Percentiles rank a stretch among this genome's conserved stretches.
phyloP scores from a whole-genome alignment of 345 rosid genomes.

The Limnanthes douglasii region DNA sequence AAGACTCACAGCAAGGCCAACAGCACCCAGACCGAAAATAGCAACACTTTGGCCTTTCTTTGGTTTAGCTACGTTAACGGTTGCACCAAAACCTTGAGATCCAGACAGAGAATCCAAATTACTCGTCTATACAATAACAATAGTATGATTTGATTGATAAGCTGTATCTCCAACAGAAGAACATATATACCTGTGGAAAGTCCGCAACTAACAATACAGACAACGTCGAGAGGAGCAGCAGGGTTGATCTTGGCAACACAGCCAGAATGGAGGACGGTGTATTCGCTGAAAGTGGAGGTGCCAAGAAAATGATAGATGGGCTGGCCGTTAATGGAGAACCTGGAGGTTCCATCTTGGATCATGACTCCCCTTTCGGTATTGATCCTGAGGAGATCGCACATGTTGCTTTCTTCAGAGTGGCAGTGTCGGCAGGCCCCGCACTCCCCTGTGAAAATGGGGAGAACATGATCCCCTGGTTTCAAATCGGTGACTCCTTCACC shows the following conservation, averaged over 20 bases:
- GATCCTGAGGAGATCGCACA: conserved; percentile 79
- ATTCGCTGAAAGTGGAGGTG: conserved; percentile 69
- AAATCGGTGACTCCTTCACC: conserved; percentile 75
- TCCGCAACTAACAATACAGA: conserved; percentile 64
- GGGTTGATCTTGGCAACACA: conserved; percentile 66
- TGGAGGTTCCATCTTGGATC: conserved; percentile 51
- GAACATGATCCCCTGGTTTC: conserved; percentile 59
- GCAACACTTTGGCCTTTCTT: conserved; percentile 52
- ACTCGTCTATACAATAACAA: no score
- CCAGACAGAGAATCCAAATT: no score
- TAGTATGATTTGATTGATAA: no score
- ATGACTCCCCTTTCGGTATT: conserved; percentile 57
- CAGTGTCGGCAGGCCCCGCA: conserved; percentile 65
- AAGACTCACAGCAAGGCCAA: conserved; percentile 48
- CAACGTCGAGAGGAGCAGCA: conserved; percentile 71
- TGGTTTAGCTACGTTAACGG: conserved; percentile 68
- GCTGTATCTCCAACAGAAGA: background rate
- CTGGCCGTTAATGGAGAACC: conserved; percentile 57
- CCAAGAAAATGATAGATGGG: conserved; percentile 68
- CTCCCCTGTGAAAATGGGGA: conserved; percentile 72
- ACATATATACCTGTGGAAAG: conserved; percentile 40
- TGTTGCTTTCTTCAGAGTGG: conserved; percentile 62
- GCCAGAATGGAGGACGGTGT: conserved; percentile 69
- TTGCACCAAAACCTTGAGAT: conserved; percentile 49
- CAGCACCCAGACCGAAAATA: conserved; percentile 61